A percentile compares a stretch with the other conserved stretches of the same genome.
phyloP scores from a whole-genome alignment of 2,329 filamentous ascomycete species.

The Scopulariopsis brevicaulis region DNA sequence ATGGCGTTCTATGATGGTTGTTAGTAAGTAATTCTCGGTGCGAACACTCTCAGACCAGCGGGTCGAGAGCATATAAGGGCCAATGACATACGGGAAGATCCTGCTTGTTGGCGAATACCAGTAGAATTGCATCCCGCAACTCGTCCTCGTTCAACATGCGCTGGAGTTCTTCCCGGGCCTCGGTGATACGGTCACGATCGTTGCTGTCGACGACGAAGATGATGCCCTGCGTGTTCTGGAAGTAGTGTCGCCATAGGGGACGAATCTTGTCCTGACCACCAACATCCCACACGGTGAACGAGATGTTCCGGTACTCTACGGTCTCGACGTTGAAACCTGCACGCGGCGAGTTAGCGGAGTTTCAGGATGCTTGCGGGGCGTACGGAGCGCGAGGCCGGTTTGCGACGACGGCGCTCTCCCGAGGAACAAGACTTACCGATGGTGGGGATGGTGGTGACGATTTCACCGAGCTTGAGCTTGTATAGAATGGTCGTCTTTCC shows the following conservation, averaged over 20 bases:
- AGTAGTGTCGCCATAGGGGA: slow-evolving; percentile 99
- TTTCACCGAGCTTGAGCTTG: slow-evolving; percentile 99
- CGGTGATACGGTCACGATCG: slow-evolving; percentile 94
- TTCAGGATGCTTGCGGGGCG: not conserved
- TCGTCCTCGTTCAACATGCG: slow-evolving; percentile 99
- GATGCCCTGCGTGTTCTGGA: slow-evolving; percentile 98
- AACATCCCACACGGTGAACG: slow-evolving; percentile 99
- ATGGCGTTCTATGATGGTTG: slow-evolving; percentile 69
- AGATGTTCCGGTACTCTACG: slow-evolving; percentile 99
- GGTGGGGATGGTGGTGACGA: slow-evolving; percentile 97
- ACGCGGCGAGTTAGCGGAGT: not conserved
- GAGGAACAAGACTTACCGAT: slow-evolving; percentile 56
- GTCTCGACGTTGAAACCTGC: slow-evolving; percentile 99
- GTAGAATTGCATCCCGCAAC: slow-evolving; percentile 89
- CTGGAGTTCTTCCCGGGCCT: slow-evolving; percentile 92
- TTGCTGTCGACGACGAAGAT: slow-evolving; percentile 99
- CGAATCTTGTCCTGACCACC: slow-evolving; percentile 99
- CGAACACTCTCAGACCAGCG: slow-evolving; percentile 2
- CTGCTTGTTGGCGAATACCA: slow-evolving; percentile 99
- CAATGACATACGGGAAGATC: slow-evolving; percentile 74
- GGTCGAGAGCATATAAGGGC: not conserved
- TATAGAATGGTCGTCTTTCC: slow-evolving; percentile 99
- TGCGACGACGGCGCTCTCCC: not conserved
- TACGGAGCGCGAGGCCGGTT: not conserved
- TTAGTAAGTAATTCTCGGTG: not conserved